Conservation (phyloP, 768 basidiomycete genomes). For the Suillus bovinus region DNA sequence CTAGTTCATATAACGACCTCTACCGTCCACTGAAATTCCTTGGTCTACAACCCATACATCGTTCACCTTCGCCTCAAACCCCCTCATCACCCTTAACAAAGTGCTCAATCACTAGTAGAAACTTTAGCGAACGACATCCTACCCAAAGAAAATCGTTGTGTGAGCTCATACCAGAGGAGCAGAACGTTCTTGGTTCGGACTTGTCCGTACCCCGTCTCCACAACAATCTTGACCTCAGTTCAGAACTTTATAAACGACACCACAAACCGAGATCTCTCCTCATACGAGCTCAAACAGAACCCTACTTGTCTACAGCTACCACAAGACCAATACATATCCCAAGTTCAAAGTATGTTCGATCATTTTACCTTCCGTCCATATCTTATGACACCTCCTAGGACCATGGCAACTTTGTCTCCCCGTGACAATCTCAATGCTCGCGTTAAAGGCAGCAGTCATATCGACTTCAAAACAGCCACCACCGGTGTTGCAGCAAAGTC, state of each 20-base stretch:
- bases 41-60: slow-evolving; percentile 8
- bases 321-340: slow-evolving; percentile 60
- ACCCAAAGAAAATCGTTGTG: slow-evolving; percentile 24
- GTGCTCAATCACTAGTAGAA: slow-evolving; percentile 6
- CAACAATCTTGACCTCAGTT: slow-evolving; percentile 34
- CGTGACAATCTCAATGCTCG: slow-evolving; percentile 73
- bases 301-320: slow-evolving; percentile 64
- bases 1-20: slow-evolving; percentile 19
- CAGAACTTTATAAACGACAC: slow-evolving; percentile 59
- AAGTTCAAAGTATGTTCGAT: slow-evolving; percentile 40
- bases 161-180: slow-evolving; percentile 35
- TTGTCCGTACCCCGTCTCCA: slow-evolving; percentile 33
- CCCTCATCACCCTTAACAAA: slow-evolving; percentile 28
- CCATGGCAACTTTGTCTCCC: slow-evolving; percentile 58
- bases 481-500: slow-evolving; percentile 92
- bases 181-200: slow-evolving; percentile 28
- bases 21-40: slow-evolving; percentile 15
- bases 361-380: slow-evolving; percentile 6
- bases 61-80: slow-evolving; percentile 11
- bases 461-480: slow-evolving; percentile 98
- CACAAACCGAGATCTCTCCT: slow-evolving; percentile 52
- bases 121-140: slow-evolving; percentile 14
- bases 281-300: slow-evolving; percentile 48
- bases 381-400: slow-evolving; percentile 34
- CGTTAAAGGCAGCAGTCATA: slow-evolving; percentile 74